Evolutionary conservation across 257 asterid genomes (phyloP).

Genomic region (Schizonepeta tenuifolia): DNA sequence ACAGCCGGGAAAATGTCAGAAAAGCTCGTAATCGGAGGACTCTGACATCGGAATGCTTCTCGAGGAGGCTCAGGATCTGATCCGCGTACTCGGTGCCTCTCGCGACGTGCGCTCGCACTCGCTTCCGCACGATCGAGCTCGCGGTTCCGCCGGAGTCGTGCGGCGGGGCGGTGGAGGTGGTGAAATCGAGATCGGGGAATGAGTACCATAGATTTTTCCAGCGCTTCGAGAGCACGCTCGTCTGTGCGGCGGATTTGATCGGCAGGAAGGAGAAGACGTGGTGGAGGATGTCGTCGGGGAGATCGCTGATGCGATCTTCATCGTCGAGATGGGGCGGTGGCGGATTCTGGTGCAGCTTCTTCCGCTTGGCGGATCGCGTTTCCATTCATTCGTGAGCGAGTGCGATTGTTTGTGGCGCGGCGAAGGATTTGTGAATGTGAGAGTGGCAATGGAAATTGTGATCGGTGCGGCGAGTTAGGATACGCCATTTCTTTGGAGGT

Average conservation of each 20-base stretch:
- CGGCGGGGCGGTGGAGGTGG: constrained; percentile 34
- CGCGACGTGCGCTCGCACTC: constrained; percentile 26
- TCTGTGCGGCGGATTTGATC: constrained; percentile 60
- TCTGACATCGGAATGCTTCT: constrained; percentile 52
- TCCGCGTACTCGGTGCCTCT: constrained; percentile 50
- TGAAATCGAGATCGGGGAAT: constrained; percentile 86
- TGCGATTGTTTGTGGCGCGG: background rate
- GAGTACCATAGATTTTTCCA: constrained; percentile 70
- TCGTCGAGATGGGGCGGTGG: background rate
- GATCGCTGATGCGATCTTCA: constrained; percentile 71
- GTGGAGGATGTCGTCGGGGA: constrained; percentile 72
- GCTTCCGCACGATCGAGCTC: constrained; percentile 26
- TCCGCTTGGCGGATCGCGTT: constrained; percentile 76
- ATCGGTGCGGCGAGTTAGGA: constrained; percentile 30
- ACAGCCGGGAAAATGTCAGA: constrained; percentile 54
- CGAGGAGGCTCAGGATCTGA: constrained; percentile 53
- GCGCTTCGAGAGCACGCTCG: constrained; percentile 65
- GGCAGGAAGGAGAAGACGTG: constrained; percentile 63
- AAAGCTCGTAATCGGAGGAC: constrained; percentile 59
- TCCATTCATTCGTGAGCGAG: constrained; percentile 55
- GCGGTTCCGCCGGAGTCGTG: background rate
- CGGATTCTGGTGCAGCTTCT: constrained; percentile 34
- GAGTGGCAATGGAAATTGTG: background rate
- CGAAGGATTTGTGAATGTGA: constrained; percentile 8
- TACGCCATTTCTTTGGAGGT: constrained; percentile 29